phyloP scores from a whole-genome alignment of 2,329 filamentous ascomycete genomes.

The Fusarium cyanostomum region DNA sequence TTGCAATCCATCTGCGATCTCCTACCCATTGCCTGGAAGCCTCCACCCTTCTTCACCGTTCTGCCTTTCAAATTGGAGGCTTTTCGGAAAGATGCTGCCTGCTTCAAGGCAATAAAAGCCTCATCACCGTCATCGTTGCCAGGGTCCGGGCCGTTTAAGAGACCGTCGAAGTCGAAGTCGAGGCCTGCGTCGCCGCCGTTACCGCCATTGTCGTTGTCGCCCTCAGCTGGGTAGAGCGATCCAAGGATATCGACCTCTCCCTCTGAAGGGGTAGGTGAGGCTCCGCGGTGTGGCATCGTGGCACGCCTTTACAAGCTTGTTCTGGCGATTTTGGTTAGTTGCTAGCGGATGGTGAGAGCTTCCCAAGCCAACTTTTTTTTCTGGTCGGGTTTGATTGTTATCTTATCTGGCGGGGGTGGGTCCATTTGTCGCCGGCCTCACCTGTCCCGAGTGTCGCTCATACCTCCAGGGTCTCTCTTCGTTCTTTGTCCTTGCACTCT shows the following conservation, averaged over 20 bases:
- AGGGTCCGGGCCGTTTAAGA: conserved; percentile 62
- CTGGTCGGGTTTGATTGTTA: conserved; percentile 39
- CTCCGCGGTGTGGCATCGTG: conserved; percentile 75
- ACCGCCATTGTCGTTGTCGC: conserved; percentile 57
- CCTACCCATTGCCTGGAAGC: conserved; percentile 92
- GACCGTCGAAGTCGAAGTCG: conserved; percentile 67
- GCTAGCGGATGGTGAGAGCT: conserved; percentile 16
- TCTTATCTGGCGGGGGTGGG: conserved; percentile 53
- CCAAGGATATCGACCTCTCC: conserved; percentile 90
- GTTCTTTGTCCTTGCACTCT: conserved; percentile 3
- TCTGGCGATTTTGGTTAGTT: conserved; percentile 11
- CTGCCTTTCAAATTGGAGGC: conserved; percentile 82
- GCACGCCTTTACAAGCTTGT: conserved; percentile 13
- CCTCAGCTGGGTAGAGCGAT: conserved; percentile 74
- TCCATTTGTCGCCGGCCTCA: conserved; percentile 7
- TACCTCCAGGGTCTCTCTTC: background rate
- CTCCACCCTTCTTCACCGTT: conserved; percentile 92
- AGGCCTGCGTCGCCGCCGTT: conserved; percentile 50
- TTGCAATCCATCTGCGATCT: background rate
- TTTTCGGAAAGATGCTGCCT: conserved; percentile 89
- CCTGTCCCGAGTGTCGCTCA: conserved; percentile 7
- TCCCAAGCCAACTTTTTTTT: conserved; percentile 46
- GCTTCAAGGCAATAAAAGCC: conserved; percentile 88
- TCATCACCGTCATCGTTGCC: conserved; percentile 76
- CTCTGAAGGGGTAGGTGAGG: conserved; percentile 86